A percentile compares a stretch with the other conserved stretches of the same genome.
These are phyloP conservation scores for Chlorella sp. DNA, from an alignment of 139 green algal genomes.

Conservation along the genomic window DNA sequence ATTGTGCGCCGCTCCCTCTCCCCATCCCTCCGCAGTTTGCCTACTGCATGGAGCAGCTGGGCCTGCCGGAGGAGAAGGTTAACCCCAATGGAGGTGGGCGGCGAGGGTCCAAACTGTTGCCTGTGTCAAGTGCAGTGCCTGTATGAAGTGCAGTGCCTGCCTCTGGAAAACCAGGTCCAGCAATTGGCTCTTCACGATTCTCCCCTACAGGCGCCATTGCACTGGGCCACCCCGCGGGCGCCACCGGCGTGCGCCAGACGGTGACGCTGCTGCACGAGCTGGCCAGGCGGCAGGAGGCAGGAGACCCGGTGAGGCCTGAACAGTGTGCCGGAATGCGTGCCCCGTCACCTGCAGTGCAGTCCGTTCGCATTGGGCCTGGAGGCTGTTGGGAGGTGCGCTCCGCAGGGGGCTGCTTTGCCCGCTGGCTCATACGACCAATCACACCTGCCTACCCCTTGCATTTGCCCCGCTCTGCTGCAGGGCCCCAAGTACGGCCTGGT, in stretches of 20 bases:
- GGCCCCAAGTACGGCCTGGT: slow-evolving; percentile 87
- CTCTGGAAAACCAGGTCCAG: too few relatives aligned
- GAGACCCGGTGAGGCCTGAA: neutral
- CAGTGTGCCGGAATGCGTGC: too few relatives aligned
- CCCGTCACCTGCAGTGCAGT: too few relatives aligned
- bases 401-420: too few relatives aligned
- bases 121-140: too few relatives aligned
- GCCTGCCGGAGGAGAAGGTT: slow-evolving; percentile 80
- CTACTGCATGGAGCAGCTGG: slow-evolving; percentile 91
- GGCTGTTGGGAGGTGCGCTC: too few relatives aligned
- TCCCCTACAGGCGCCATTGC: slow-evolving; percentile 93
- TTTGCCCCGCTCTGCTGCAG: neutral
- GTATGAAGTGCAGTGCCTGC: too few relatives aligned
- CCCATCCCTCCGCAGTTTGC: slow-evolving; percentile 17
- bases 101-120: too few relatives aligned
- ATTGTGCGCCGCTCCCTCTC: too few relatives aligned
- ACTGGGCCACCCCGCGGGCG: slow-evolving; percentile 92
- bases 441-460: neutral
- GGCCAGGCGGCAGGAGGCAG: slow-evolving; percentile 69
- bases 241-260: slow-evolving; percentile 76
- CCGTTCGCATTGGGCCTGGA: too few relatives aligned
- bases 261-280: slow-evolving; percentile 98
- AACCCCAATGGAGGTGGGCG: neutral
- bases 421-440: too few relatives aligned
- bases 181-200: too few relatives aligned